A percentile compares a stretch with the other conserved stretches of the same genome.
Evolutionary conservation across 2,329 filamentous ascomycete species (phyloP).

Genomic region (Zymoseptoria passerinii): DNA sequence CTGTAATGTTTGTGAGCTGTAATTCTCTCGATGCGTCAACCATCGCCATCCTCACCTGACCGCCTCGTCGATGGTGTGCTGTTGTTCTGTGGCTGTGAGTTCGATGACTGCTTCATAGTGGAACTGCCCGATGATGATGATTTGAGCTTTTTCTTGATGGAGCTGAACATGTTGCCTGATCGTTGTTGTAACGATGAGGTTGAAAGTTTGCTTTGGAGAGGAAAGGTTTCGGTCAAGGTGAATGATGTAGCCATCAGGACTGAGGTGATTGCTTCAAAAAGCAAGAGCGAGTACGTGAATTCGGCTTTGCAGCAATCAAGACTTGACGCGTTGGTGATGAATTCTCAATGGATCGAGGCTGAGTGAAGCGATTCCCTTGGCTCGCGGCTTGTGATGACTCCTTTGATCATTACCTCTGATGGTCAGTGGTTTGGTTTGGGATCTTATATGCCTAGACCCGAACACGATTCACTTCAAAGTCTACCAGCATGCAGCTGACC

Average conservation of each 20-base stretch:
- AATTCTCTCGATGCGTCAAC: neutral
- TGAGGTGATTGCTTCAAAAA: neutral
- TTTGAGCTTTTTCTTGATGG: constrained; percentile 18
- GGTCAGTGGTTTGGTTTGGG: neutral
- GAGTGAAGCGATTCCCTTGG: neutral
- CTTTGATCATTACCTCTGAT: neutral
- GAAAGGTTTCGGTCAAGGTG: neutral
- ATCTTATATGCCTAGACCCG: neutral
- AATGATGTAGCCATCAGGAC: neutral
- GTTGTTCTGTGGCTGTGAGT: constrained; percentile 16
- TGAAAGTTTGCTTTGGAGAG: constrained; percentile 9
- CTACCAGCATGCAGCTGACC: neutral
- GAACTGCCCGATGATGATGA: neutral
- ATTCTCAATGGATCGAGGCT: neutral
- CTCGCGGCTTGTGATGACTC: neutral
- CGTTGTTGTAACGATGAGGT: constrained; percentile 13
- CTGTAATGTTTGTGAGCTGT: neutral
- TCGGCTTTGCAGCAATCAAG: neutral
- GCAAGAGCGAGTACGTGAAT: neutral
- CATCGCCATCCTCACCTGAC: constrained; percentile 6
- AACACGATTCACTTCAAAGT: neutral
- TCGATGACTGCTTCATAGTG: constrained; percentile 7
- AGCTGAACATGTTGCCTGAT: constrained; percentile 12
- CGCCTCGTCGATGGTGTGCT: constrained; percentile 16
- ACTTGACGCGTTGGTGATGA: neutral